phyloP scores from a whole-genome alignment of 1,284 basidiomycete species.

The Trametes polyzona region DNA sequence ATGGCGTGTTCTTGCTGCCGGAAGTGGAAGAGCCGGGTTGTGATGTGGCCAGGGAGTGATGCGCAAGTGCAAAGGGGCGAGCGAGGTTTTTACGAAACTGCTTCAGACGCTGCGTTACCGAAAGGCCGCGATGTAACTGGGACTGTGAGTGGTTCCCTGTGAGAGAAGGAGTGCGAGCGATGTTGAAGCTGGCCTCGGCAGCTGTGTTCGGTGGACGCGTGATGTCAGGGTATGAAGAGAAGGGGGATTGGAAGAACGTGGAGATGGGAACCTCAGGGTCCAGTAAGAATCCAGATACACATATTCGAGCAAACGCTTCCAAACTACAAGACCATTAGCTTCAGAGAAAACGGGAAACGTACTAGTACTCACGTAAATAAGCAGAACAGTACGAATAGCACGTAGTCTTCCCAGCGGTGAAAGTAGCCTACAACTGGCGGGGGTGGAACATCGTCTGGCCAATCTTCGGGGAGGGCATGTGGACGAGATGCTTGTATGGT shows the following conservation, averaged over 20 bases:
- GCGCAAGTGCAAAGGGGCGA: conserved; percentile 48
- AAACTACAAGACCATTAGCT: conserved; percentile 49
- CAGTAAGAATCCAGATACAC: conserved; percentile 89
- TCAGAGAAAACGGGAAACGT: background rate
- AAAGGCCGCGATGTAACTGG: conserved; percentile 26
- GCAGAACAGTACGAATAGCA: conserved; percentile 81
- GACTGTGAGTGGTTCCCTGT: conserved; percentile 42
- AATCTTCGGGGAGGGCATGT: conserved; percentile 49
- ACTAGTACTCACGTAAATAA: conserved; percentile 78
- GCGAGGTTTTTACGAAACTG: conserved; percentile 43
- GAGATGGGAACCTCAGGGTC: conserved; percentile 79
- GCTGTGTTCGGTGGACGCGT: conserved; percentile 35
- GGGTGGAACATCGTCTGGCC: conserved; percentile 45
- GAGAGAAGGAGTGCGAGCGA: conserved; percentile 38
- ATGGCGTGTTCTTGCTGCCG: conserved; percentile 10
- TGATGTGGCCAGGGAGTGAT: conserved; percentile 26
- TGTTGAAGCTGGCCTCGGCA: conserved; percentile 26
- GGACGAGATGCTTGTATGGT: conserved; percentile 77
- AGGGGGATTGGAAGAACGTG: conserved; percentile 54
- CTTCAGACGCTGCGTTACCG: conserved; percentile 38
- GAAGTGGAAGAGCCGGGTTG: conserved; percentile 15
- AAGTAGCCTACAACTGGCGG: conserved; percentile 72
- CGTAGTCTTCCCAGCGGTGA: conserved; percentile 86
- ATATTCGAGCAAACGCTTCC: conserved; percentile 88
- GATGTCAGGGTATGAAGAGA: conserved; percentile 39